phyloP scores from a whole-genome alignment of 176 grass and related monocot species.

The Triticum dicoccoides region DNA sequence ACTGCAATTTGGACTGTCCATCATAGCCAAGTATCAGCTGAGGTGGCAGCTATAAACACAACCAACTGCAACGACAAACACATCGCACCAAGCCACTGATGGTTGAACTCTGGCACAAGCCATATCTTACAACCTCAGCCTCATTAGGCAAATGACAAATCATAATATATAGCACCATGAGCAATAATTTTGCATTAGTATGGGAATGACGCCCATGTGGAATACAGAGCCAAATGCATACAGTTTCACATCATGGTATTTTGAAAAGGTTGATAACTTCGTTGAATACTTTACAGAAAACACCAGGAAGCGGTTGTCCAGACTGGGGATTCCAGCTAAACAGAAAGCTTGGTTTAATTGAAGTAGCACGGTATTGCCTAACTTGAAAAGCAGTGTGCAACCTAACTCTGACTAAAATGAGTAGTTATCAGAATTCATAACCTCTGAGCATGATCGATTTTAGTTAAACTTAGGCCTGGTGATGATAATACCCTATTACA shows the following conservation, averaged over 20 bases:
- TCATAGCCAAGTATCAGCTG: conserved; percentile 16
- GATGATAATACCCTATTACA: neutral
- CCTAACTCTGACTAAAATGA: neutral
- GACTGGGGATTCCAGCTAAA: neutral
- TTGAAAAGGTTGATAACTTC: neutral
- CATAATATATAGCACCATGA: neutral
- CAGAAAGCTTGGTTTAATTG: neutral
- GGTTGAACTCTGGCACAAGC: neutral
- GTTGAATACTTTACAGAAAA: neutral
- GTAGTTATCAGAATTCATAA: neutral
- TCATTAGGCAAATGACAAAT: conserved; percentile 9
- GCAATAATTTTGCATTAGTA: neutral
- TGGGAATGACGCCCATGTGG: neutral
- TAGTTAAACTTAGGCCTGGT: neutral
- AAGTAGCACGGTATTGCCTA: neutral
- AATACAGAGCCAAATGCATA: neutral
- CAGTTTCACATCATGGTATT: neutral
- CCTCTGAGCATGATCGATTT: neutral
- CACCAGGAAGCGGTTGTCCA: neutral
- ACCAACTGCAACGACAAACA: conserved; percentile 8
- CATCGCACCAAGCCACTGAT: neutral
- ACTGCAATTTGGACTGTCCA: conserved; percentile 25
- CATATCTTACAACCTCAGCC: neutral
- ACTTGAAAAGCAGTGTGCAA: conserved; percentile 4
- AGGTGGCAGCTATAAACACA: conserved; percentile 27